Evolutionary conservation across 441 rosid genomes (phyloP).

Genomic region (Francoa sonchifolia): DNA sequence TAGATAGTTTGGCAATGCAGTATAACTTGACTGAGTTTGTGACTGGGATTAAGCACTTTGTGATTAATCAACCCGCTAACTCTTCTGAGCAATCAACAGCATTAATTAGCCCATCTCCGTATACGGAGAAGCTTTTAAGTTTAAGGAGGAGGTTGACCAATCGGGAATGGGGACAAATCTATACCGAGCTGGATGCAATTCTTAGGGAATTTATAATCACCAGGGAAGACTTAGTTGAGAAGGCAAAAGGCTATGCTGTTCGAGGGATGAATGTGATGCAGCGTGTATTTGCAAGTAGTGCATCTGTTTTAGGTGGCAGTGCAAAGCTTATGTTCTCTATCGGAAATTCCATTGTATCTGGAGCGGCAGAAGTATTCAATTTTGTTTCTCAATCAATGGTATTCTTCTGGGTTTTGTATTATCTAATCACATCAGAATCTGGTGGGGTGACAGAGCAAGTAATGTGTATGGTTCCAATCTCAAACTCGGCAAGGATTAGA

Average conservation of each 20-base stretch:
- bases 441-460: slow-evolving; percentile 93
- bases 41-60: slow-evolving; percentile 79
- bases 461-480: slow-evolving; percentile 76
- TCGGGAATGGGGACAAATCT: slow-evolving; percentile 67
- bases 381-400: slow-evolving; percentile 73
- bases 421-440: slow-evolving; percentile 81
- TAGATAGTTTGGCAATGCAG: slow-evolving; percentile 80
- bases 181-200: slow-evolving; percentile 60
- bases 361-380: slow-evolving; percentile 87
- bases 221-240: slow-evolving; percentile 67
- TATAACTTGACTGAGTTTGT: slow-evolving; percentile 85
- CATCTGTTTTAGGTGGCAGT: slow-evolving; percentile 62
- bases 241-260: slow-evolving; percentile 71
- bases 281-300: slow-evolving; percentile 50
- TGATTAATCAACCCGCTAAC: slow-evolving; percentile 30
- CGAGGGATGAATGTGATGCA: slow-evolving; percentile 72
- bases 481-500: slow-evolving; percentile 37
- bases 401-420: slow-evolving; percentile 75
- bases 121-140: slow-evolving; percentile 58
- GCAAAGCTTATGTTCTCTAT: slow-evolving; percentile 54
- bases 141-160: slow-evolving; percentile 39
- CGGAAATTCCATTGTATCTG: slow-evolving; percentile 56
- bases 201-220: slow-evolving; percentile 67
- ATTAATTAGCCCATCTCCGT: slow-evolving; percentile 52
- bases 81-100: slow-evolving; percentile 39